These are phyloP conservation scores for Populus tremula DNA, from an alignment of 345 rosid genomes.

Conservation along the genomic window DNA sequence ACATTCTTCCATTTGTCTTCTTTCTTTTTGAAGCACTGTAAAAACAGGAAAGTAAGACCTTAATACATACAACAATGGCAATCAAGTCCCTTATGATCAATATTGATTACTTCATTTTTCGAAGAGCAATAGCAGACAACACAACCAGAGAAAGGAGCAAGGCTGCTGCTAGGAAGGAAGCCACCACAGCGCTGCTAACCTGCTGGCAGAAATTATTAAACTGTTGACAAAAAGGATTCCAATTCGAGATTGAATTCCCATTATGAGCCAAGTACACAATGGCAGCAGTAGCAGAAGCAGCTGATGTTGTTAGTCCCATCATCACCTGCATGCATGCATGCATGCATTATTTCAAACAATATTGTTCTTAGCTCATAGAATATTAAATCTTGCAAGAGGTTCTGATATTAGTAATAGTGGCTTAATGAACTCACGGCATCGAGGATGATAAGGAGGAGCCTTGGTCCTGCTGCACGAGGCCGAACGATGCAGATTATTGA, in stretches of 20 bases:
- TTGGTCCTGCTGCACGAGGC: slow-evolving; percentile 33
- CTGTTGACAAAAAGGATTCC: slow-evolving; percentile 54
- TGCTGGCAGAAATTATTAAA: slow-evolving; percentile 43
- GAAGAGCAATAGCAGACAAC: slow-evolving; percentile 45
- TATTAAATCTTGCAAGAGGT: too few relatives aligned
- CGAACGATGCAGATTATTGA: slow-evolving; percentile 49
- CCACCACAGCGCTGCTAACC: slow-evolving; percentile 49
- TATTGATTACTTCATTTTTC: slow-evolving; percentile 8
- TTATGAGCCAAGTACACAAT: slow-evolving; percentile 46
- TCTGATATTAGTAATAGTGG: background rate
- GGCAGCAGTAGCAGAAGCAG: slow-evolving; percentile 40
- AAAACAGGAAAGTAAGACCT: background rate
- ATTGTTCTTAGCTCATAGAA: background rate
- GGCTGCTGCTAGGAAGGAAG: slow-evolving; percentile 31
- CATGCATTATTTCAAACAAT: background rate
- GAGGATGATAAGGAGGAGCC: slow-evolving; percentile 43
- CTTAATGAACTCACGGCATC: slow-evolving; percentile 33
- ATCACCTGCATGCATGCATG: slow-evolving; percentile 27
- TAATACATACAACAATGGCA: background rate
- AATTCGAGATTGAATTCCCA: slow-evolving; percentile 43
- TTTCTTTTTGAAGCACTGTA: background rate
- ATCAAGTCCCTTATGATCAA: background rate
- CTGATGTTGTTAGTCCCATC: slow-evolving; percentile 28
- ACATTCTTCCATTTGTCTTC: background rate
- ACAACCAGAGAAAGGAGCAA: slow-evolving; percentile 30